Percentiles rank a stretch among this genome's conserved stretches.
These are phyloP conservation scores for Fusarium tjaetaba DNA, from an alignment of 2,329 filamentous ascomycete genomes.

Conservation along the genomic window DNA sequence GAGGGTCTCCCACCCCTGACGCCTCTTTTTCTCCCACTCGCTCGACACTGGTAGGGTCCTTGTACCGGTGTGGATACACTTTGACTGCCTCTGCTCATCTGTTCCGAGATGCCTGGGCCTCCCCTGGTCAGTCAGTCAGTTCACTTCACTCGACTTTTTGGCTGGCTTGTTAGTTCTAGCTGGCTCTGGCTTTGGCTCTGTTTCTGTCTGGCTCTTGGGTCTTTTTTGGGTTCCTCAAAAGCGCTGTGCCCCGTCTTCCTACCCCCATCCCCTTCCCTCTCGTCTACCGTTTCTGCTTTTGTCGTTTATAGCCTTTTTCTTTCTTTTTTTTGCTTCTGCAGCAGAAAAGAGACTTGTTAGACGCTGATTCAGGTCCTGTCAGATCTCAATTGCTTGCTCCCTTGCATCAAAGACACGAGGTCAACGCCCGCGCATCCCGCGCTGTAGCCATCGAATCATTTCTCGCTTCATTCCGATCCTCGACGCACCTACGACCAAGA, in stretches of 20 bases:
- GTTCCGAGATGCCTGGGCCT: slow-evolving; percentile 30
- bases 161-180: slow-evolving; percentile 21
- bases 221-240: slow-evolving; percentile 39
- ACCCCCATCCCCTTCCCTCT: slow-evolving; percentile 38
- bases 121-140: slow-evolving; percentile 32
- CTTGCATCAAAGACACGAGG: slow-evolving; percentile 35
- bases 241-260: slow-evolving; percentile 36
- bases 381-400: slow-evolving; percentile 29
- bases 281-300: slow-evolving; percentile 22
- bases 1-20: slow-evolving; percentile 42
- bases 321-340: slow-evolving; percentile 15
- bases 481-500: slow-evolving; percentile 24
- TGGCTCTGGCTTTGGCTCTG: not conserved
- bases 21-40: slow-evolving; percentile 40
- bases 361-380: slow-evolving; percentile 8
- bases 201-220: not conserved
- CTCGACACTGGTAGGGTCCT: slow-evolving; percentile 26
- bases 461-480: slow-evolving; percentile 37
- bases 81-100: slow-evolving; percentile 32
- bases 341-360: slow-evolving; percentile 14
- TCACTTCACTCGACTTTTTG: slow-evolving; percentile 31
- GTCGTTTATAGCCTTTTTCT: slow-evolving; percentile 13
- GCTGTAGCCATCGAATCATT: slow-evolving; percentile 33
- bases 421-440: slow-evolving; percentile 29
- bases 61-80: slow-evolving; percentile 28